Evolutionary conservation across 768 basidiomycete genomes (phyloP).

Genomic region (Amanita jacksonii): DNA sequence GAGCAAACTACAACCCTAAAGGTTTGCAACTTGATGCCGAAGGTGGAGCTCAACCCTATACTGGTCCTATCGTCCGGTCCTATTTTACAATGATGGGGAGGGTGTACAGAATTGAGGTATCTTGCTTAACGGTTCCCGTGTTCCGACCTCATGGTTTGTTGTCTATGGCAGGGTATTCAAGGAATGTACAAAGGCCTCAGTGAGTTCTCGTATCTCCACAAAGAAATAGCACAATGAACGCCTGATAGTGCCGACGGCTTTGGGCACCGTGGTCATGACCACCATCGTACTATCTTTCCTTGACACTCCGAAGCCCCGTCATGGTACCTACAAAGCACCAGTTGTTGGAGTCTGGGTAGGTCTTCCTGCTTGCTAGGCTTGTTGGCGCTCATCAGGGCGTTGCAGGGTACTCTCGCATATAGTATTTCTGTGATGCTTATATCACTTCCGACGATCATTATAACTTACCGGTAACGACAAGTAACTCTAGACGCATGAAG

Average conservation of each 20-base stretch:
- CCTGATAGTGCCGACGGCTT: slow-evolving; percentile 30
- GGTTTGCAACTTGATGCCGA: slow-evolving; percentile 74
- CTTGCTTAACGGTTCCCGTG: slow-evolving; percentile 13
- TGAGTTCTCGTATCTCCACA: slow-evolving; percentile 16
- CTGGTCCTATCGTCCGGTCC: slow-evolving; percentile 67
- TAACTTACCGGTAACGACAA: slow-evolving; percentile 60
- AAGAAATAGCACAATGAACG: background rate
- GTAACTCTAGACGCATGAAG: slow-evolving; percentile 13
- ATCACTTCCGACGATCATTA: slow-evolving; percentile 55
- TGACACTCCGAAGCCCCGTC: slow-evolving; percentile 48
- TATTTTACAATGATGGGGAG: slow-evolving; percentile 68
- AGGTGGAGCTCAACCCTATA: slow-evolving; percentile 65
- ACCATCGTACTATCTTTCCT: slow-evolving; percentile 48
- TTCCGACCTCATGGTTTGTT: background rate
- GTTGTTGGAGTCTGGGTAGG: slow-evolving; percentile 41
- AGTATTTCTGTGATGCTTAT: slow-evolving; percentile 58
- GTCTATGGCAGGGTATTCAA: slow-evolving; percentile 37
- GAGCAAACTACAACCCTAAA: slow-evolving; percentile 82
- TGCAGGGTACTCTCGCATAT: slow-evolving; percentile 51
- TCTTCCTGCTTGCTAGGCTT: background rate
- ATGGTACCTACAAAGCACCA: slow-evolving; percentile 58
- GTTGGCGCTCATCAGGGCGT: background rate
- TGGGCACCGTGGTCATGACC: slow-evolving; percentile 46
- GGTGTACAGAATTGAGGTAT: slow-evolving; percentile 65
- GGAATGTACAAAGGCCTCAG: slow-evolving; percentile 80